Percentiles rank a stretch among this genome's conserved stretches.
Evolutionary conservation across 345 rosid species (phyloP).

Genomic region (Citrus reticulata): DNA sequence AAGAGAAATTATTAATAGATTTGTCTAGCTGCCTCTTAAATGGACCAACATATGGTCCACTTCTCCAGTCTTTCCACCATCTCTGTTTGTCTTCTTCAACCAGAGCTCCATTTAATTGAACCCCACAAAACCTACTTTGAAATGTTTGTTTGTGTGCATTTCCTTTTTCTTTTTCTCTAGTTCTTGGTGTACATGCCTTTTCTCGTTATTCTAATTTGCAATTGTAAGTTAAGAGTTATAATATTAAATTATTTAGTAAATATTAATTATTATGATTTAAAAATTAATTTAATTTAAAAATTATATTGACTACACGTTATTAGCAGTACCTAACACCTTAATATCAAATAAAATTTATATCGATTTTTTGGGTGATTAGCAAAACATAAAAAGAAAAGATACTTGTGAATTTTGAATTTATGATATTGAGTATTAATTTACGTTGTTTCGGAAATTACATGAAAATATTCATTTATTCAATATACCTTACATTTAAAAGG

Average conservation of each 20-base stretch:
- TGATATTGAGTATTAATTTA: background rate
- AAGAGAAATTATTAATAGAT: background rate
- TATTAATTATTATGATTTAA: no score
- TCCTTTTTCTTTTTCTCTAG: background rate
- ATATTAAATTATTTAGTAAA: background rate
- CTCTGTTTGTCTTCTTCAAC: background rate
- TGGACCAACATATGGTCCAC: background rate
- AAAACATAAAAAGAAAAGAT: no score
- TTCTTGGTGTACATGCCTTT: no score
- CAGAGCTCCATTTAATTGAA: background rate
- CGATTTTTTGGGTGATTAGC: no score
- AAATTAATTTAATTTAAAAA: no score
- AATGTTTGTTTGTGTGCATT: background rate
- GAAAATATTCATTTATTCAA: background rate
- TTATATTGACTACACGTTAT: fast-evolving
- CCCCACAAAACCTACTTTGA: background rate
- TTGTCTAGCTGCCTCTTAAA: background rate
- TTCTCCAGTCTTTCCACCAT: background rate
- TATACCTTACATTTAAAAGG: background rate
- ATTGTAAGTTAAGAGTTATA: no score
- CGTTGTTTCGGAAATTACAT: background rate
- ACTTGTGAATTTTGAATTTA: background rate
- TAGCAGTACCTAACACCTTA: fast-evolving
- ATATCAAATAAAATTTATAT: fast-evolving
- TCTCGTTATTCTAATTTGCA: background rate